Percentiles rank a stretch among this genome's conserved stretches.
These are phyloP conservation scores for Candida silvicultrix DNA, from an alignment of 805 yeast genomes.

Conservation along the genomic window DNA sequence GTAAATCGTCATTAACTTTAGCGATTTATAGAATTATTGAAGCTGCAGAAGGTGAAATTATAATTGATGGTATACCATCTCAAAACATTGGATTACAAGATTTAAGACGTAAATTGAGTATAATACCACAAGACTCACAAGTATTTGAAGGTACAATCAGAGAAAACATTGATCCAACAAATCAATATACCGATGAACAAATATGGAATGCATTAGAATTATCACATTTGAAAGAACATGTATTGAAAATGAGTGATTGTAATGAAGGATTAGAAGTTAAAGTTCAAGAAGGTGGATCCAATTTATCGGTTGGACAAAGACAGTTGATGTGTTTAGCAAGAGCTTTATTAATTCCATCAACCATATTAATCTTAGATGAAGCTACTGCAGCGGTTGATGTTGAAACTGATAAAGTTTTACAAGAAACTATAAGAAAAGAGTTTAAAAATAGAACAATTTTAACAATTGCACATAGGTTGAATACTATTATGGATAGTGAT, in stretches of 20 bases:
- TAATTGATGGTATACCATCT: conserved; percentile 66
- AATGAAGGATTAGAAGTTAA: conserved; percentile 47
- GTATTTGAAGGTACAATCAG: conserved; percentile 83
- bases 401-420: conserved; percentile 72
- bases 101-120: conserved; percentile 69
- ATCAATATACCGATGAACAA: conserved; percentile 60
- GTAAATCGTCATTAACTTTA: conserved; percentile 79
- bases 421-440: conserved; percentile 70
- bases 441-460: conserved; percentile 73
- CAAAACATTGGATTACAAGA: conserved; percentile 68
- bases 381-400: conserved; percentile 90
- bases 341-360: conserved; percentile 59
- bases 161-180: conserved; percentile 82
- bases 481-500: conserved; percentile 79
- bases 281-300: conserved; percentile 62
- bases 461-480: conserved; percentile 80
- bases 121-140: conserved; percentile 93
- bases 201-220: conserved; percentile 79
- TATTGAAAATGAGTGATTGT: conserved; percentile 48
- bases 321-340: conserved; percentile 79
- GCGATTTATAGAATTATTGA: conserved; percentile 86
- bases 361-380: conserved; percentile 70
- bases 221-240: conserved; percentile 68
- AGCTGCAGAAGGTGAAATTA: conserved; percentile 60
- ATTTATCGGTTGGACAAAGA: conserved; percentile 71